Conservation (phyloP, 2,329 filamentous ascomycete species). For the Phialophora macrospora region DNA sequence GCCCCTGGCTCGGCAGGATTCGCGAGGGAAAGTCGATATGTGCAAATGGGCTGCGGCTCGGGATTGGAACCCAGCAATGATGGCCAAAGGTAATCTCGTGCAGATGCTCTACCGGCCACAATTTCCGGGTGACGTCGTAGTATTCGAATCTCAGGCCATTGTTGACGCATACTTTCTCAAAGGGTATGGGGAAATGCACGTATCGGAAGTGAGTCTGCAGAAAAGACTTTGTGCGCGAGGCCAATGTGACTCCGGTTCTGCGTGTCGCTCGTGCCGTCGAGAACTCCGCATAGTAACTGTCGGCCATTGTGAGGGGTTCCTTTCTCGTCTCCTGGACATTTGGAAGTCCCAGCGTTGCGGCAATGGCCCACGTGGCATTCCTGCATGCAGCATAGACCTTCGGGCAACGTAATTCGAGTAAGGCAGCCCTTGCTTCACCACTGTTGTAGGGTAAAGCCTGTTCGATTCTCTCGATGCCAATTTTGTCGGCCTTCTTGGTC, state of each 20-base stretch:
- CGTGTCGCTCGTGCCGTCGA: slow-evolving; percentile 34
- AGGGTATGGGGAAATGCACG: slow-evolving; percentile 49
- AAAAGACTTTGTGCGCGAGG: slow-evolving; percentile 55
- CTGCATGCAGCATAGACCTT: slow-evolving; percentile 56
- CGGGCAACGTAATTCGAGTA: slow-evolving; percentile 61
- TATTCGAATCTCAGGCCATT: slow-evolving; percentile 56
- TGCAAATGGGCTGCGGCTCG: slow-evolving; percentile 46
- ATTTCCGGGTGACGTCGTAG: slow-evolving; percentile 49
- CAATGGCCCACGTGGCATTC: slow-evolving; percentile 57
- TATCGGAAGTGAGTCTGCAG: slow-evolving; percentile 55
- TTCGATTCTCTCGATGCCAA: slow-evolving; percentile 22
- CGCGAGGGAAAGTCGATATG: slow-evolving; percentile 38
- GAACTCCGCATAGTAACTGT: slow-evolving; percentile 44
- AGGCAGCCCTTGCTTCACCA: slow-evolving; percentile 45
- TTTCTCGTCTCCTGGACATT: slow-evolving; percentile 9
- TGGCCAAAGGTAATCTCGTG: slow-evolving; percentile 51
- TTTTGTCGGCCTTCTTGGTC: slow-evolving; percentile 9
- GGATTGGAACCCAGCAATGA: slow-evolving; percentile 50
- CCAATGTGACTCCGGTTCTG: slow-evolving; percentile 45
- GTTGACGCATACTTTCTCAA: slow-evolving; percentile 52
- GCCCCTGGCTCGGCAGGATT: slow-evolving; percentile 32
- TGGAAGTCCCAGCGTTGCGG: slow-evolving; percentile 47
- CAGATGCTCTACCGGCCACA: slow-evolving; percentile 48
- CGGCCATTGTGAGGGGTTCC: slow-evolving; percentile 42
- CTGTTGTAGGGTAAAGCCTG: slow-evolving; percentile 39